Percentiles rank a stretch among this genome's conserved stretches.
Conservation (phyloP, 2,329 filamentous ascomycete species). For the Fusarium begoniae region DNA sequence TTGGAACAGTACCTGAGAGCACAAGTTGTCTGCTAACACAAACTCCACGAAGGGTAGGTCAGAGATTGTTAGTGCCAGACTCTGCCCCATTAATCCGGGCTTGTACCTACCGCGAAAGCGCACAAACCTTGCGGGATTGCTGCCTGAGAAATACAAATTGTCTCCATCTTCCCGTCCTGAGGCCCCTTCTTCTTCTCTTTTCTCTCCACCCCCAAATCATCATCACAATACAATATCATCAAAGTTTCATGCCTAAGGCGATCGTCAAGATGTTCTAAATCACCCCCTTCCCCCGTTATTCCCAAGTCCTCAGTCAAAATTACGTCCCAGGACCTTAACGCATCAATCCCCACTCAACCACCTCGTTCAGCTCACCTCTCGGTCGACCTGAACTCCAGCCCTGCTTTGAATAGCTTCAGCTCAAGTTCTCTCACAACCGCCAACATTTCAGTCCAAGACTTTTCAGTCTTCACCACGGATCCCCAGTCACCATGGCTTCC, state of each 20-base stretch:
- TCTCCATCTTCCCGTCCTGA: conserved; percentile 41
- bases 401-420: conserved; percentile 66
- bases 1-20: conserved; percentile 25
- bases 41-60: not conserved
- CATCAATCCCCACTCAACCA: conserved; percentile 58
- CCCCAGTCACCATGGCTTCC: conserved; percentile 82
- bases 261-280: conserved; percentile 68
- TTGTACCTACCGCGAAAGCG: conserved; percentile 18
- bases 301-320: conserved; percentile 60
- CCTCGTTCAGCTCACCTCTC: conserved; percentile 59
- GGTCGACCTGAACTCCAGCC: conserved; percentile 75
- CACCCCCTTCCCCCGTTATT: conserved; percentile 50
- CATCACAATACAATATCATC: conserved; percentile 45
- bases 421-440: conserved; percentile 65
- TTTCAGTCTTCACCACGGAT: conserved; percentile 85
- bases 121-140: conserved; percentile 45
- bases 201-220: conserved; percentile 48
- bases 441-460: conserved; percentile 73
- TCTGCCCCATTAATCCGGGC: conserved; percentile 34
- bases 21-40: conserved; percentile 20
- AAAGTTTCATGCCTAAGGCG: conserved; percentile 49
- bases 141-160: conserved; percentile 60
- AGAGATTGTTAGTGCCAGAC: conserved; percentile 23
- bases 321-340: conserved; percentile 56
- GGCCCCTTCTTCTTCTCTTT: conserved; percentile 45